Evolutionary conservation across 768 basidiomycete species (phyloP), one percentile per base, ranked within the genome.

Genomic region (Tulasnella calospora): DNA sequence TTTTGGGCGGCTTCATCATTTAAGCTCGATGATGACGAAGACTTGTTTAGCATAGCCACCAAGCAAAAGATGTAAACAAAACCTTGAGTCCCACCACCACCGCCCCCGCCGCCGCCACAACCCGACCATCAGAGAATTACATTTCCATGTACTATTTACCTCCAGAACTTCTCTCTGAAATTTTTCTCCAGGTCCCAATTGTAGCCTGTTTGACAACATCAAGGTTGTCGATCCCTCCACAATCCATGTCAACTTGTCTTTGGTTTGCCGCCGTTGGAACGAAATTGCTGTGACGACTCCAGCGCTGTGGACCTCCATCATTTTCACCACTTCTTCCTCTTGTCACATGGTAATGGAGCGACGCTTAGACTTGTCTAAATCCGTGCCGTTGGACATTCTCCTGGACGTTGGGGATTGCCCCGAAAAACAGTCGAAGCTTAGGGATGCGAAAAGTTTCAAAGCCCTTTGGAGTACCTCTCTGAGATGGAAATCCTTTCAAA

Each of bases 1-100:
- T 38, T 38, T 40, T 44, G 1, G 0, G 44, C 17, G 13, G 44
- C 44, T 3, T 4, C 3, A 44, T 15, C 13, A 17, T 15, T 44
- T 2, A 0, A 51, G 7, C 23, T 51, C 4, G 23, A 51, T 23
- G 51, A 23, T 6, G 51, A 10, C 21, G 2, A 23, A 9, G 21
- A 51, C 51, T 38, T 76, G 81, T 9, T 51, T 51, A n/a, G 51
- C 51, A 51, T 23, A 21, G 51, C 51, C 51, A 51, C 51, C 51
- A 8, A 51, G 23, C 21, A 7, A 21, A 51, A 51, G 3, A 44
- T 4, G 44, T 12, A 44, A 44, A 44, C 41, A 7, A 2, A 15
- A 3, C 3, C 3, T 12, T 19, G 17, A 15, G 13, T 44, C 17
- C 44, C 44, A 44, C 44, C 8, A 44, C 44, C 44, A 19, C 44